Base-by-base conservation (phyloP, 1,139 yeast species). In the Trichomonascaceae sp. region DNA sequence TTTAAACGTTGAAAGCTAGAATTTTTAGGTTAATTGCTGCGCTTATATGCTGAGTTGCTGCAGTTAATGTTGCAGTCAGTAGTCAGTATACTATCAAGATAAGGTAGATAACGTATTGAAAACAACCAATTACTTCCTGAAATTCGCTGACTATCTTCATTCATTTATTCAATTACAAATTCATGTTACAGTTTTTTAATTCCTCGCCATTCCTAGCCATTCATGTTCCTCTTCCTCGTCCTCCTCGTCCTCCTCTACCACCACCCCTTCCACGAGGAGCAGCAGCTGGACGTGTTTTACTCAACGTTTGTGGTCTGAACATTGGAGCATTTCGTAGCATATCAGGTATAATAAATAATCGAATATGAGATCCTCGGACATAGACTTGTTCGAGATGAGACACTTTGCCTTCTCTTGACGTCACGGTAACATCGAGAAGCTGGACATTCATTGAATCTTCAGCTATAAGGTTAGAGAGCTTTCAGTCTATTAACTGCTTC, bases 371-470 rank as follows among this genome's bases (percentile, higher is more conserved):
- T 1, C 99, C 99, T 64, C 99, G 80, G 2, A 93, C 83, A 67
- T 88, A 91, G 2, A 90, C 96, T 63, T 87, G 91, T 59, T 86
- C 90, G 77, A 89, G 79, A 63, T 86, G 87, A 5, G 85, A 75
- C 4, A 87, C 86, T 47, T 78, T 75, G 1, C 97, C 96, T 53
- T 89, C 85, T 50, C 83, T 72, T 46, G 83, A 82, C 0, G 96
- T 90, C 50, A 87, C 83, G 1, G 87, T 82, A 49, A 87, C 96
- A 66, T 93, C 96, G 61, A 82, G 77, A 51, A 93, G 71, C 59
- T 93, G 95, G 24, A 91, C 82, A 67, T 93, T 93, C 99, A 93
- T 93, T 68, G 86, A 91, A 66, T 93, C 99, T 71, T 84, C 93
- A 17, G 78, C 75, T 61, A 47, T 12, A 51, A 32, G 32, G 58